These are phyloP conservation scores for Pogostemon cablin DNA, from an alignment of 257 asterid genomes.

Conservation along the genomic window DNA sequence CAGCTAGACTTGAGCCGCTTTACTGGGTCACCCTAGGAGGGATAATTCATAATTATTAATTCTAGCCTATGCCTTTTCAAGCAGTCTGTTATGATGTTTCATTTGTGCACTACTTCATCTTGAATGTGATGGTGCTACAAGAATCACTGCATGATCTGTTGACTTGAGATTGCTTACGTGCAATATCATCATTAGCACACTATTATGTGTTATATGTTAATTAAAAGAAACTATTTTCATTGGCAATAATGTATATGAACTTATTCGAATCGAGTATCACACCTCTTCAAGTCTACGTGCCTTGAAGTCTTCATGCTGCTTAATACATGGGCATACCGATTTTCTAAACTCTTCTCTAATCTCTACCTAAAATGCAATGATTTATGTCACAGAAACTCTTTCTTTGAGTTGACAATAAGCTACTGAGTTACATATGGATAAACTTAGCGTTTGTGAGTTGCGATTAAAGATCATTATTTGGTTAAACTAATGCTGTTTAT, in stretches of 20 bases:
- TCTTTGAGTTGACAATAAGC: background rate
- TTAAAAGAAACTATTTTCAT: background rate
- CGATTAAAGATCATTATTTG: background rate
- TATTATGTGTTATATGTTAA: background rate
- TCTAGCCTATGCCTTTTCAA: background rate
- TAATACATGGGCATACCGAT: background rate
- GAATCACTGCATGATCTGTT: background rate
- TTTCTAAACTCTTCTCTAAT: background rate
- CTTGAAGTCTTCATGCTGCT: background rate
- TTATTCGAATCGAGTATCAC: conserved; percentile 4
- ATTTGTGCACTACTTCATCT: background rate
- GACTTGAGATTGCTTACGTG: background rate
- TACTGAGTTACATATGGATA: background rate
- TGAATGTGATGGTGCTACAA: conserved; percentile 12
- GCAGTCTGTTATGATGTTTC: background rate
- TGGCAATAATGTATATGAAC: conserved; percentile 2
- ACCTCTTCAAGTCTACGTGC: background rate
- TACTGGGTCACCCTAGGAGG: background rate
- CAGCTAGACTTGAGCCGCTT: too few species aligned
- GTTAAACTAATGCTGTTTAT: background rate
- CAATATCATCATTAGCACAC: conserved; percentile 2
- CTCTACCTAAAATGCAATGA: background rate
- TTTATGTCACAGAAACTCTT: background rate
- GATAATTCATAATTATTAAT: background rate
- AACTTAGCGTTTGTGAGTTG: background rate